phyloP scores from a whole-genome alignment of 176 grass and related monocot genomes.

The Microstegium vimineum region DNA sequence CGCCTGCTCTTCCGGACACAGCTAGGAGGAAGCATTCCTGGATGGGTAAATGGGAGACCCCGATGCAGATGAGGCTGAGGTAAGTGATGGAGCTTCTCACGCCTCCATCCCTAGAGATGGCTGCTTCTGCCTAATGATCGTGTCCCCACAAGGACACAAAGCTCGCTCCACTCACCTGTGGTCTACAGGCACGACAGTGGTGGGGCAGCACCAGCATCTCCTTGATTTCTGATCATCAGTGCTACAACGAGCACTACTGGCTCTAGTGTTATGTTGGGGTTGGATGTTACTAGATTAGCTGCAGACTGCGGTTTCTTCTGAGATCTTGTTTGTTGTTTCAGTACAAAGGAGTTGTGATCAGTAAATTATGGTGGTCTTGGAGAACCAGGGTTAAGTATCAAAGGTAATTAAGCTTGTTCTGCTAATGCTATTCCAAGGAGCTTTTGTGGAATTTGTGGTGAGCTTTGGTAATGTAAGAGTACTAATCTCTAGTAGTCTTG shows the following conservation, averaged over 20 bases:
- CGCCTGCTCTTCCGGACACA: neutral
- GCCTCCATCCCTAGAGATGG: slow-evolving; percentile 35
- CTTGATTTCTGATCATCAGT: no score
- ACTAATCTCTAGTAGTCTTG: neutral
- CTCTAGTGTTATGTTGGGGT: neutral
- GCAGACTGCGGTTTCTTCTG: neutral
- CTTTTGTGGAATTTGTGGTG: neutral
- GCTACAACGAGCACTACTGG: neutral
- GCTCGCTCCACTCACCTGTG: neutral
- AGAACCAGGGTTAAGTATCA: neutral
- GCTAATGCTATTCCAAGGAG: neutral
- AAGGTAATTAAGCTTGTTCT: neutral
- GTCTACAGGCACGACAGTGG: neutral
- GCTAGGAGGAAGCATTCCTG: slow-evolving; percentile 17
- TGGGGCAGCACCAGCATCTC: neutral
- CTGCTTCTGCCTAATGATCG: neutral
- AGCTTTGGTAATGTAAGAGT: neutral
- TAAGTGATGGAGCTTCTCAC: slow-evolving; percentile 18
- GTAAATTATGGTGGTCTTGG: neutral
- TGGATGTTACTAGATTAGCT: neutral
- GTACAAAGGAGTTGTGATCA: neutral
- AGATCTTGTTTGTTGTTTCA: neutral
- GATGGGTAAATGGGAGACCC: neutral
- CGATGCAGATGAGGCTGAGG: neutral
- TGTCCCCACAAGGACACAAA: no score